Conservation (phyloP, 257 asterid genomes). For the Solanum chmielewskii region DNA sequence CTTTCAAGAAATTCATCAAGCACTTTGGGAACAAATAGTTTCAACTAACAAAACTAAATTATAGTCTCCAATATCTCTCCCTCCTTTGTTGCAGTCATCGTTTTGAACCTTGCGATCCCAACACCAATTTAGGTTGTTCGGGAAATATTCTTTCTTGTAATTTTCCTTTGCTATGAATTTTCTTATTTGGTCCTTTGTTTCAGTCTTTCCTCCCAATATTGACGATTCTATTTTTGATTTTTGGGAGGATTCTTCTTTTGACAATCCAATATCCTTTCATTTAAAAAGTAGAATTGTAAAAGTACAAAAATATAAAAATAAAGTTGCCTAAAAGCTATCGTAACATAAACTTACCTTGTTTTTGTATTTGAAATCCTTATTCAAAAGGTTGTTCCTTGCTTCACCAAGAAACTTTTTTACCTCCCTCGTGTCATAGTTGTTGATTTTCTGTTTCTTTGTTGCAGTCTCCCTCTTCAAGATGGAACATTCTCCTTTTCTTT, state of each 20-base stretch:
- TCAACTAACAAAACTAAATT: background rate
- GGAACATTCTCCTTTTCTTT: background rate
- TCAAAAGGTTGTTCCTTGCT: background rate
- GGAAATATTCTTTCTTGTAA: background rate
- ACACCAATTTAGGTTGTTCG: background rate
- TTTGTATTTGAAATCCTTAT: background rate
- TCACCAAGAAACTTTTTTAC: background rate
- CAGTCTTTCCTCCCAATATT: background rate
- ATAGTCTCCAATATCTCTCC: background rate
- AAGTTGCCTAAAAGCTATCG: background rate
- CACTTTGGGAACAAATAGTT: background rate
- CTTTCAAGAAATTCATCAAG: background rate
- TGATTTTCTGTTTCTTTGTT: background rate
- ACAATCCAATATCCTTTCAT: background rate
- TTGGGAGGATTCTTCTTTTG: background rate
- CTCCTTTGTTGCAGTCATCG: background rate
- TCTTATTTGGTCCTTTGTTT: background rate
- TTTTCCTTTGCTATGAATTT: background rate
- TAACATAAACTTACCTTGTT: background rate
- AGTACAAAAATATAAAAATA: too few relatives aligned
- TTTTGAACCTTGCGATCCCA: background rate
- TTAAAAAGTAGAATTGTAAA: background rate
- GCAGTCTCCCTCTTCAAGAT: background rate
- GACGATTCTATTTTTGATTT: background rate
- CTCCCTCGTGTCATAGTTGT: background rate